A percentile compares a stretch with the other conserved stretches of the same genome.
These are phyloP conservation scores for Myxozyma neotropica DNA, from an alignment of 805 yeast genomes.

Conservation along the genomic window DNA sequence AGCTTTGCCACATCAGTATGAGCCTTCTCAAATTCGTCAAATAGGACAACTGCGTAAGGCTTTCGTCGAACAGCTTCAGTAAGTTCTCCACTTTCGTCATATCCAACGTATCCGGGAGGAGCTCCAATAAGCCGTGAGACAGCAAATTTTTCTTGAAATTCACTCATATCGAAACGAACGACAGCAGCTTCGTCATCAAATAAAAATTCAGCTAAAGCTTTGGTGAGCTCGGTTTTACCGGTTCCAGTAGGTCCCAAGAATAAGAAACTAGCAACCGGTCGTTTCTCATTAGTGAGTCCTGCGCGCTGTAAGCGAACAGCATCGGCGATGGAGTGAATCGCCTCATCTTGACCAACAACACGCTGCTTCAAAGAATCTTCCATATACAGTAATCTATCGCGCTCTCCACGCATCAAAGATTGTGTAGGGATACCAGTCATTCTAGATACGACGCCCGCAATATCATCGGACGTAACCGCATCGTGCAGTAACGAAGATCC, in stretches of 20 bases:
- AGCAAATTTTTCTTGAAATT: conserved; percentile 92
- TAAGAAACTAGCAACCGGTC: conserved; percentile 96
- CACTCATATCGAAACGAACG: conserved; percentile 95
- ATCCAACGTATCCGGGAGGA: conserved; percentile 97
- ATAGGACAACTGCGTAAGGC: conserved; percentile 88
- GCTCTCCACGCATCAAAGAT: conserved; percentile 89
- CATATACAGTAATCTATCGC: conserved; percentile 86
- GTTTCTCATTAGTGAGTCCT: conserved; percentile 88
- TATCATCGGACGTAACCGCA: conserved; percentile 91
- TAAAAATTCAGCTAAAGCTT: conserved; percentile 85
- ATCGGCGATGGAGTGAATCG: conserved; percentile 83
- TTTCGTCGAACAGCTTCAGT: conserved; percentile 95
- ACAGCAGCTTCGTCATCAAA: conserved; percentile 88
- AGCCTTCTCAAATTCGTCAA: conserved; percentile 97
- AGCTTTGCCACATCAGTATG: conserved; percentile 94
- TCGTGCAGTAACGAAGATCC: conserved; percentile 66
- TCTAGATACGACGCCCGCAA: conserved; percentile 85
- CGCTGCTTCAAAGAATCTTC: conserved; percentile 72
- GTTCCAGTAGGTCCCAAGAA: conserved; percentile 99
- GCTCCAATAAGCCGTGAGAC: conserved; percentile 92
- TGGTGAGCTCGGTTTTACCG: conserved; percentile 95
- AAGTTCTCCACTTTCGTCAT: conserved; percentile 89
- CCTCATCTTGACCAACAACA: conserved; percentile 95
- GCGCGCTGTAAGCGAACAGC: conserved; percentile 97
- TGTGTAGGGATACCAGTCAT: conserved; percentile 96